Conservation (phyloP, 345 rosid genomes). For the Lumnitzera racemosa region DNA sequence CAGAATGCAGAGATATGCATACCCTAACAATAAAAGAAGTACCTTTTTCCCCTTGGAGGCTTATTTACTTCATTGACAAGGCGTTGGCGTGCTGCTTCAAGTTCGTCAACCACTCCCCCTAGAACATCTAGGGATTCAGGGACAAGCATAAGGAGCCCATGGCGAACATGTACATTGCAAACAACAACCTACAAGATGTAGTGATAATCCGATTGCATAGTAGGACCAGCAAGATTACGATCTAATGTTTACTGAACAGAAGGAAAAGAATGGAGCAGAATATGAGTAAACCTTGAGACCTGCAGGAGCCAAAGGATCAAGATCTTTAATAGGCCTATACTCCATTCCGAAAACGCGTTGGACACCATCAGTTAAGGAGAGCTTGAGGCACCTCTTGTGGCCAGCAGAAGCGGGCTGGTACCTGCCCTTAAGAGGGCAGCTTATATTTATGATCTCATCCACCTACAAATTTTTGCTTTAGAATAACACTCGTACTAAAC, state of each 20-base stretch:
- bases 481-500: not conserved
- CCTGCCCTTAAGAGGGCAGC: constrained; percentile 66
- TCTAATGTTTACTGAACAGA: not conserved
- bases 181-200: constrained; percentile 51
- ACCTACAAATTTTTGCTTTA: constrained; percentile 39
- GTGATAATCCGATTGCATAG: not conserved
- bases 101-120: constrained; percentile 75
- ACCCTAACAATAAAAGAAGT: constrained; percentile 8
- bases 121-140: constrained; percentile 79
- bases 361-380: constrained; percentile 87
- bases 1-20: not conserved
- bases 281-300: constrained; percentile 60
- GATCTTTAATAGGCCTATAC: constrained; percentile 82
- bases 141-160: constrained; percentile 73
- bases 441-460: constrained; percentile 85
- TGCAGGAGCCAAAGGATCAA: constrained; percentile 63
- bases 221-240: not conserved
- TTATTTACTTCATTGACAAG: constrained; percentile 79
- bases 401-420: constrained; percentile 65
- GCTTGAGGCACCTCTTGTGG: constrained; percentile 80
- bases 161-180: constrained; percentile 67
- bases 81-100: constrained; percentile 64
- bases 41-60: constrained; percentile 97
- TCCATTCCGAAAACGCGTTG: constrained; percentile 92
- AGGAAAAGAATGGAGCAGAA: constrained; percentile 5